Evolutionary conservation across 768 basidiomycete genomes (phyloP).

Genomic region (Auriscalpium microsporum): DNA sequence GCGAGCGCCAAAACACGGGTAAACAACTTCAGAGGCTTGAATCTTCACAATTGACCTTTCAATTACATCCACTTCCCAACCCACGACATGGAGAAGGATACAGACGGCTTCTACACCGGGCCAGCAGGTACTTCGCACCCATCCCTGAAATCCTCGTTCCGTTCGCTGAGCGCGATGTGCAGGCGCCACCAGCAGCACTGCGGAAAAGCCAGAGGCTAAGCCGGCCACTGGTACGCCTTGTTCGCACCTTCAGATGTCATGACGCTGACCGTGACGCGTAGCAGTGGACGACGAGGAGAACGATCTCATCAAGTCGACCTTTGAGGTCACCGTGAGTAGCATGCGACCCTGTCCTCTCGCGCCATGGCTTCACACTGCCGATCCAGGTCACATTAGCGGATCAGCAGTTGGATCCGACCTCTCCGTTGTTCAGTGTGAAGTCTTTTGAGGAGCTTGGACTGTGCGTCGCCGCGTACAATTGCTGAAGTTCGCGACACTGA

Average conservation of each 20-base stretch:
- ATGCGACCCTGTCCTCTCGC: not conserved
- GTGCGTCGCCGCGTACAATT: constrained; percentile 69
- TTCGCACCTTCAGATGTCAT: not conserved
- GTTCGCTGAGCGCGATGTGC: no score
- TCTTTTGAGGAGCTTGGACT: constrained; percentile 93
- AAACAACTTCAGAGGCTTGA: no score
- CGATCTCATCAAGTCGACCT: constrained; percentile 71
- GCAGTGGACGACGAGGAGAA: constrained; percentile 21
- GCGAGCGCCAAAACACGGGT: no score
- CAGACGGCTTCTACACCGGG: constrained; percentile 70
- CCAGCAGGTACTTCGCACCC: constrained; percentile 31
- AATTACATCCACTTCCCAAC: not conserved
- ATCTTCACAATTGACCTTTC: not conserved
- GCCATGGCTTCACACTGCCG: not conserved
- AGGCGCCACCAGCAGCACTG: no score
- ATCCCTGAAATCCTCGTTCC: not conserved
- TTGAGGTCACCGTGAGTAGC: constrained; percentile 66
- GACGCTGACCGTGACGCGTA: not conserved
- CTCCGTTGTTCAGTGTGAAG: constrained; percentile 90
- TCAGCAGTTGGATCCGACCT: constrained; percentile 91
- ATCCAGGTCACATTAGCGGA: constrained; percentile 89
- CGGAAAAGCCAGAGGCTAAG: not conserved
- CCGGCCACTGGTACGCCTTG: not conserved
- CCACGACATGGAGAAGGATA: constrained; percentile 56
- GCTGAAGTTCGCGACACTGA: constrained; percentile 20